Evolutionary conservation across 208 protist species (phyloP).

Genomic region (Leishmania turanica): DNA sequence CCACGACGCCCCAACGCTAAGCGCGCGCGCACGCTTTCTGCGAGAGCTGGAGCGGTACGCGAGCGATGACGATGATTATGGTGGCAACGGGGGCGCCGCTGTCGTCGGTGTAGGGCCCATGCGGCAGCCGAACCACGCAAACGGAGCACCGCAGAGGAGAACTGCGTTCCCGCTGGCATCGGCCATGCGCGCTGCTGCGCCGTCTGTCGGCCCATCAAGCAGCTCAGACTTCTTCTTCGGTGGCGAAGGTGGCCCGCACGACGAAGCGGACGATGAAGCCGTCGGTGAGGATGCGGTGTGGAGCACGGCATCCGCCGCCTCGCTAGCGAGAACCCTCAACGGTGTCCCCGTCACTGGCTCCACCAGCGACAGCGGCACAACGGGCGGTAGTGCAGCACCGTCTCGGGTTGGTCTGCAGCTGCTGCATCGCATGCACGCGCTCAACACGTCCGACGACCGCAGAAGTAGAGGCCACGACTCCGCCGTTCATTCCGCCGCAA

Average conservation of each 20-base stretch:
- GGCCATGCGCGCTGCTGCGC: not conserved
- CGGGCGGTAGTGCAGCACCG: not conserved
- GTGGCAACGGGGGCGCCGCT: not conserved
- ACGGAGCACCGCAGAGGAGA: not conserved
- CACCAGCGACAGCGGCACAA: not conserved
- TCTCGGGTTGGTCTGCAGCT: constrained; percentile 42
- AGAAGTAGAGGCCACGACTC: not conserved
- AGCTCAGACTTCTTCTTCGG: constrained; percentile 18
- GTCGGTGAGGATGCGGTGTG: not conserved
- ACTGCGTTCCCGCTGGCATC: not conserved
- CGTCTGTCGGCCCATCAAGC: not conserved
- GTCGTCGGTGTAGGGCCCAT: not conserved
- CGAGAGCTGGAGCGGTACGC: constrained; percentile 37
- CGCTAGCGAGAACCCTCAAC: not conserved
- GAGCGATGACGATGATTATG: constrained; percentile 47
- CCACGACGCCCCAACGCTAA: not conserved
- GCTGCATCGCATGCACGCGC: constrained; percentile 60
- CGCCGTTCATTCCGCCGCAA: not conserved
- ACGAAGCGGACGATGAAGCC: not conserved
- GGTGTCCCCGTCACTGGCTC: not conserved
- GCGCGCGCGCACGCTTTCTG: constrained; percentile 38
- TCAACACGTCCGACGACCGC: not conserved
- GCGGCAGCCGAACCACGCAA: not conserved
- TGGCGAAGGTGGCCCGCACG: not conserved
- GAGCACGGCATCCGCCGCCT: not conserved